Evolutionary conservation across 164 flowering plant species (phyloP).

Genomic region (Echeveria elegans): DNA sequence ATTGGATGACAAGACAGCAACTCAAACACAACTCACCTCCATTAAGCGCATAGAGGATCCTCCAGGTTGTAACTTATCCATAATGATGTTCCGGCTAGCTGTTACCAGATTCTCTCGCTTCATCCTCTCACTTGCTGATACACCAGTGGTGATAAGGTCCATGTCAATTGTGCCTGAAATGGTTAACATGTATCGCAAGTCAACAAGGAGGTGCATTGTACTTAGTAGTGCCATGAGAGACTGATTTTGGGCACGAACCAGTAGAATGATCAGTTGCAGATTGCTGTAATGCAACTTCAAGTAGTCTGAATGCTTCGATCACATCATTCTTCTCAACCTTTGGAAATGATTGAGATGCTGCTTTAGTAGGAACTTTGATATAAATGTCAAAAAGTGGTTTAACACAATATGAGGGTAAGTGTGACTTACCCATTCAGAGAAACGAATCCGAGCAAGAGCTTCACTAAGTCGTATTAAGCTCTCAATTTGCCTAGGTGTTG

Average conservation of each 20-base stretch:
- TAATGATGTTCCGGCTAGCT: slow-evolving; percentile 54
- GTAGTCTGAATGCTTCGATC: slow-evolving; percentile 81
- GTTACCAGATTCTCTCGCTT: slow-evolving; percentile 61
- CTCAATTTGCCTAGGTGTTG: slow-evolving; percentile 97
- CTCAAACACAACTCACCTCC: slow-evolving; percentile 41
- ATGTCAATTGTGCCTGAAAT: slow-evolving; percentile 85
- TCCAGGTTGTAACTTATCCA: slow-evolving; percentile 86
- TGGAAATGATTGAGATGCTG: slow-evolving; percentile 11
- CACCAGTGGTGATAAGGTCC: slow-evolving; percentile 97
- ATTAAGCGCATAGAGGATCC: slow-evolving; percentile 61
- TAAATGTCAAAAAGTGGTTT: not conserved
- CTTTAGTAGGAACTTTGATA: not conserved
- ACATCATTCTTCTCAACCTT: slow-evolving; percentile 87
- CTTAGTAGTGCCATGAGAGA: not conserved
- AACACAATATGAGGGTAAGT: not conserved
- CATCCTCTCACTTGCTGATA: slow-evolving; percentile 93
- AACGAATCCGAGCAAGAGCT: slow-evolving; percentile 89
- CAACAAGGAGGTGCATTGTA: not conserved
- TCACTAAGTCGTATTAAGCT: slow-evolving; percentile 94
- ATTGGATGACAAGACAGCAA: not conserved
- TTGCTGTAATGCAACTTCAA: slow-evolving; percentile 95
- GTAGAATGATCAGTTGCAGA: slow-evolving; percentile 97
- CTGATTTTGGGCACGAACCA: slow-evolving; percentile 29
- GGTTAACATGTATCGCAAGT: not conserved
- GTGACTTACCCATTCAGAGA: slow-evolving; percentile 74